Evolutionary conservation across 2,329 filamentous ascomycete genomes (phyloP).

Genomic region (Neofusicoccum cordaticola): DNA sequence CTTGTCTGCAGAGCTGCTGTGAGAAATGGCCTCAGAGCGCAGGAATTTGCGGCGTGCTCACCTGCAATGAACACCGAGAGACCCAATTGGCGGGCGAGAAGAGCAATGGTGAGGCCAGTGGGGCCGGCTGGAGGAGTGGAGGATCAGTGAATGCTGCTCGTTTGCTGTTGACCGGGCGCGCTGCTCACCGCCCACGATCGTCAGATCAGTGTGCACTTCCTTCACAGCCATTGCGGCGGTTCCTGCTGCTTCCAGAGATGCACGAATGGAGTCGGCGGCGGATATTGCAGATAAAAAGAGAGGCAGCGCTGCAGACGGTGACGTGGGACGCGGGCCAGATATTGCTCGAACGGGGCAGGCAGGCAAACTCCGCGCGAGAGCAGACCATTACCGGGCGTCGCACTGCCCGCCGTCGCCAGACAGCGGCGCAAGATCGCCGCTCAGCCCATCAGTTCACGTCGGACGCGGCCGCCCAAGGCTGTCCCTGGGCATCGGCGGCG

Average conservation of each 20-base stretch:
- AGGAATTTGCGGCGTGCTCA: background rate
- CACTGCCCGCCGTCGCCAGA: background rate
- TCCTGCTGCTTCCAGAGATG: background rate
- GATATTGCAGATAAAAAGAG: background rate
- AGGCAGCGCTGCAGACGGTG: background rate
- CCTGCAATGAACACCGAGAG: slow-evolving; percentile 40
- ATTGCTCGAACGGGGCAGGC: background rate
- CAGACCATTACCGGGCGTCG: background rate
- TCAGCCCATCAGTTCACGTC: background rate
- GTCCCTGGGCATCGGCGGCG: too few relatives aligned
- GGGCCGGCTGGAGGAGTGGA: slow-evolving; percentile 38
- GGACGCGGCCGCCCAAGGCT: background rate
- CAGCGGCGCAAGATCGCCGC: background rate
- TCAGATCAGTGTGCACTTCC: slow-evolving; percentile 7
- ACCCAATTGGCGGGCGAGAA: slow-evolving; percentile 44
- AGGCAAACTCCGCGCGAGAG: background rate
- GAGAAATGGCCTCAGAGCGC: background rate
- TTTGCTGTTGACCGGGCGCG: background rate
- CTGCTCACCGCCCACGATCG: slow-evolving; percentile 22
- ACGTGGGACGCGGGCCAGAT: background rate
- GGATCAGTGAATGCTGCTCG: background rate
- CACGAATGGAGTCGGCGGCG: background rate
- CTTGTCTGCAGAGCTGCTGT: background rate
- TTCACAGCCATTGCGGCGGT: slow-evolving; percentile 8
- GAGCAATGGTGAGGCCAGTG: slow-evolving; percentile 46